Evolutionary conservation across 176 grass and related monocot species (phyloP), one percentile per base, ranked within the genome.

Genomic region (Puya raimondii): DNA sequence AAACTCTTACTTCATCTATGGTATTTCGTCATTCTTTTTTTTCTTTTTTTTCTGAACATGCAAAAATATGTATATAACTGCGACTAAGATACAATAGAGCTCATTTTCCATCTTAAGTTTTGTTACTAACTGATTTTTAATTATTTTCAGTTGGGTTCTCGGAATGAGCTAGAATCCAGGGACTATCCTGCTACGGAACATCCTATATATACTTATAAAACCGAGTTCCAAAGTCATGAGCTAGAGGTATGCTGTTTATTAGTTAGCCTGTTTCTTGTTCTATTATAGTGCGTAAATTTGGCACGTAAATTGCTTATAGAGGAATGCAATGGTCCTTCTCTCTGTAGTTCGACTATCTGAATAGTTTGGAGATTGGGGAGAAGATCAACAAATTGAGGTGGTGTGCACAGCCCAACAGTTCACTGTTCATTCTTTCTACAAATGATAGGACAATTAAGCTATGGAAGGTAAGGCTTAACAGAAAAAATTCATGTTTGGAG

Each of bases 151-250:
- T 16, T 51, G 47, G 52, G 10, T 29, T 25, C 66, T 17, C 48
- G 76, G 21, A 50, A 68, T 0, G 81, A 84, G 70, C 52, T 84
- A 49, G 85, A 88, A 70, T 70, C 23, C 48, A 12, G 48, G 7
- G 85, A 82, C 63, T 15, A 65, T 57, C 13, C 70, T 72, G 77
- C 58, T 3, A 50, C 54, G 1, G 42, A 53, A 14, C 64, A 64
- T 69, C 80, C 77, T 81, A 69, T 26, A 71, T 88, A 84, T 79
- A 23, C 23, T 56, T 88, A 68, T 74, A 66, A 66, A 70, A 70
- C 70, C 17, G 81, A 88, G 80, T 84, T 84, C 74, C 85, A 81
- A 76, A 84, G 85, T 82, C 85, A 88, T 51, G 85, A 84, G 26
- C 65, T 52, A 42, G 81, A 80, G 85, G 81, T 77, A 72, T 16